Percentiles rank a stretch among this genome's conserved stretches.
Evolutionary conservation across 805 yeast species (phyloP).

Genomic region (Yarrowia sp.): DNA sequence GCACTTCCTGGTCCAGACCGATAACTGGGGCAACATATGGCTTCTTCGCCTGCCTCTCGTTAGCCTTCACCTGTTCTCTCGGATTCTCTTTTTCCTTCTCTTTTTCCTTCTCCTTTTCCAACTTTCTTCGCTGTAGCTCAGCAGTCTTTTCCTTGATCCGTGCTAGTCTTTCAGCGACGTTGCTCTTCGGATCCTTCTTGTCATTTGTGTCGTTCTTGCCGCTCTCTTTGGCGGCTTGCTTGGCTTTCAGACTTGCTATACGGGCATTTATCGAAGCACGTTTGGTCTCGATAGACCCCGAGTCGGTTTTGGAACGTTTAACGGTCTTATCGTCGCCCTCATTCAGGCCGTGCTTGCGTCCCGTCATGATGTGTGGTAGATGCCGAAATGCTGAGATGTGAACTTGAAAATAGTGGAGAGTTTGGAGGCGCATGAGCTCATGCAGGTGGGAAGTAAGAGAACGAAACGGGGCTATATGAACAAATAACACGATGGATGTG

Average conservation of each 20-base stretch:
- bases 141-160: conserved; percentile 26
- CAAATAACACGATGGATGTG: neutral
- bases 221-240: conserved; percentile 7
- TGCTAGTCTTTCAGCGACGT: conserved; percentile 17
- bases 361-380: conserved; percentile 19
- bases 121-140: conserved; percentile 7
- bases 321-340: conserved; percentile 19
- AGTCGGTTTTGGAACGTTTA: conserved; percentile 25
- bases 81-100: neutral
- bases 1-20: conserved; percentile 30
- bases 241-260: conserved; percentile 8
- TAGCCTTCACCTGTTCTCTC: neutral
- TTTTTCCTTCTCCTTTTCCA: conserved; percentile 3
- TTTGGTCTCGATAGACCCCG: conserved; percentile 22
- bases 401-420: conserved; percentile 27
- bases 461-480: neutral
- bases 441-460: neutral
- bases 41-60: neutral
- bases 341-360: conserved; percentile 34
- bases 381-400: neutral
- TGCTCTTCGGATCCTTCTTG: conserved; percentile 10
- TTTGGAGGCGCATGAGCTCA: conserved; percentile 4
- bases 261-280: conserved; percentile 11
- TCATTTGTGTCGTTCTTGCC: conserved; percentile 4
- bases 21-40: conserved; percentile 22